These are phyloP conservation scores for Auxenochlorella protothecoides DNA, from an alignment of 139 green algal genomes.

Conservation along the genomic window DNA sequence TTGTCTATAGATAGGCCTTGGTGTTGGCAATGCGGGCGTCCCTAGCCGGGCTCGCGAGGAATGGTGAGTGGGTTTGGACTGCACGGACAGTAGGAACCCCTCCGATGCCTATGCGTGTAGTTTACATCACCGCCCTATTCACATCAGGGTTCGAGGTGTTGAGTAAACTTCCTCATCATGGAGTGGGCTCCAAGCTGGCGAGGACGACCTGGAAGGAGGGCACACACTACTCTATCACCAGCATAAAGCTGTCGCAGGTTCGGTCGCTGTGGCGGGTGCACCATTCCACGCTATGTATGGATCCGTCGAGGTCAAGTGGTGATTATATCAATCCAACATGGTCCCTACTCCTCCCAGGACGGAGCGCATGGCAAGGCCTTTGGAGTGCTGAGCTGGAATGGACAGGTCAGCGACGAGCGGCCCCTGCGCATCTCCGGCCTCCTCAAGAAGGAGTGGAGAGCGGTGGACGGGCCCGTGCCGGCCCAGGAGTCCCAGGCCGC, in stretches of 20 bases:
- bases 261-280: not conserved
- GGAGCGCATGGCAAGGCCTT: conserved; percentile 31
- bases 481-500: conserved; percentile 8
- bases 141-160: conserved; percentile 15
- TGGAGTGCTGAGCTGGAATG: conserved; percentile 32
- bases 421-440: conserved; percentile 14
- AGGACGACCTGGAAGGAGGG: conserved; percentile 10
- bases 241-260: conserved; percentile 13
- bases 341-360: conserved; percentile 12
- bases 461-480: not conserved
- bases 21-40: too few species aligned
- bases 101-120: too few species aligned
- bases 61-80: too few species aligned
- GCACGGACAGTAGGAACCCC: too few species aligned
- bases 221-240: conserved; percentile 16
- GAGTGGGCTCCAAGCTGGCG: conserved; percentile 9
- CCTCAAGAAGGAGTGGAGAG: conserved; percentile 31
- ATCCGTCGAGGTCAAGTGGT: too few species aligned
- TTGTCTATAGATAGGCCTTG: too few species aligned
- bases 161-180: conserved; percentile 5
- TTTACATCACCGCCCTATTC: not conserved
- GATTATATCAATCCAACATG: too few species aligned
- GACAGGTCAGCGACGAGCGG: conserved; percentile 9
- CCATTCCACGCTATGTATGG: too few species aligned
- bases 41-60: too few species aligned